Conservation (phyloP, 2,329 filamentous ascomycete genomes). For the Emydomyces testavorans region DNA sequence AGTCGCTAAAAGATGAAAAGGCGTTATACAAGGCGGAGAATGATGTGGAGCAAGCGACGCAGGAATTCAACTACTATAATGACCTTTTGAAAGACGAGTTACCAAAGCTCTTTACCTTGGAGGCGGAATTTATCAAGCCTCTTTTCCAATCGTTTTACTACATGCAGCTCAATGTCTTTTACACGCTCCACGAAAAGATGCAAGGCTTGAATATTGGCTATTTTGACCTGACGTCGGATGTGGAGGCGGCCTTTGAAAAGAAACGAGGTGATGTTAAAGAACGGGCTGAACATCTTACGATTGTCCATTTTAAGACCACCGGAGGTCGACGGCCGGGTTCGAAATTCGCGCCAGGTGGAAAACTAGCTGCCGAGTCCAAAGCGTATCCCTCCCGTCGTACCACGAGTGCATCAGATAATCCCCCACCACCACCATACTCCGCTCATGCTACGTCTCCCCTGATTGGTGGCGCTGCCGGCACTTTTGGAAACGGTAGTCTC, state of each 20-base stretch:
- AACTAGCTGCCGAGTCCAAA: constrained; percentile 30
- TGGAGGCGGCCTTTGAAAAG: constrained; percentile 79
- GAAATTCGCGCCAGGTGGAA: constrained; percentile 23
- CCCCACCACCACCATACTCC: constrained; percentile 63
- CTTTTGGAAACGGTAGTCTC: constrained; percentile 23
- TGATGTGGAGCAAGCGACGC: constrained; percentile 79
- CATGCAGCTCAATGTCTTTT: constrained; percentile 99
- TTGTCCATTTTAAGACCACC: constrained; percentile 84
- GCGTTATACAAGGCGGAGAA: constrained; percentile 90
- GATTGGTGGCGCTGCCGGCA: constrained; percentile 19
- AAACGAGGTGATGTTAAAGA: constrained; percentile 86
- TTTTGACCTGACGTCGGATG: constrained; percentile 81
- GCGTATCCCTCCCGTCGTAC: constrained; percentile 26
- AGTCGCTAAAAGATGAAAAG: constrained; percentile 92
- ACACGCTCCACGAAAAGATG: constrained; percentile 96
- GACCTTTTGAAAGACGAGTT: constrained; percentile 92
- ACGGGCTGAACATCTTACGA: constrained; percentile 70
- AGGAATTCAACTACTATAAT: constrained; percentile 98
- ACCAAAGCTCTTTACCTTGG: constrained; percentile 77
- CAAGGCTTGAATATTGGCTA: constrained; percentile 95
- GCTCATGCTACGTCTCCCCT: constrained; percentile 29
- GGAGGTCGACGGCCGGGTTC: constrained; percentile 43
- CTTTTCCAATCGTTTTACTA: constrained; percentile 99
- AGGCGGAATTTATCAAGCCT: constrained; percentile 89
- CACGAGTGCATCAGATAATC: constrained; percentile 40